These are phyloP conservation scores for Solanum chiquidenum DNA, from an alignment of 257 asterid species.

Conservation along the genomic window DNA sequence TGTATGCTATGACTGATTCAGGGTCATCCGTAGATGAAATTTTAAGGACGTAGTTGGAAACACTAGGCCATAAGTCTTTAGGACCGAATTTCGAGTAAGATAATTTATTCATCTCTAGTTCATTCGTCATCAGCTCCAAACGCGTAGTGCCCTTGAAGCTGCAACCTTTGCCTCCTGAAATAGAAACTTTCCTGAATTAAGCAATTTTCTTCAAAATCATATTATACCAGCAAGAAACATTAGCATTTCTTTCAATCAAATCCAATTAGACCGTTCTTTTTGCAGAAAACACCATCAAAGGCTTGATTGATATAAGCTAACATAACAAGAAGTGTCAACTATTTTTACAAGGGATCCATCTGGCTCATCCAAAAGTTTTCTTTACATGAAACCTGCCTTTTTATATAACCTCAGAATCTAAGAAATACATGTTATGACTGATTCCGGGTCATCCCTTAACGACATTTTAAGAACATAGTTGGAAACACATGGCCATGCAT, in stretches of 20 bases:
- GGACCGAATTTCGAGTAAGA: slow-evolving; percentile 59
- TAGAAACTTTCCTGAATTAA: not conserved
- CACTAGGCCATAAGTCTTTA: slow-evolving; percentile 59
- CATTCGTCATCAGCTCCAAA: slow-evolving; percentile 37
- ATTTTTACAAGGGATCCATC: not conserved
- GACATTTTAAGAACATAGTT: slow-evolving; percentile 49
- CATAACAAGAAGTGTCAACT: not conserved
- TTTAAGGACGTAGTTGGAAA: slow-evolving; percentile 66
- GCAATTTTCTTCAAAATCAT: not conserved
- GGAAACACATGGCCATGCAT: slow-evolving; percentile 69
- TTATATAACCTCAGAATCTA: not conserved
- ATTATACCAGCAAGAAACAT: not conserved
- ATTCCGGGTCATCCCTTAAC: not conserved
- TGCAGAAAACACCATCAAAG: not conserved
- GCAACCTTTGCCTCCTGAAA: slow-evolving; percentile 35
- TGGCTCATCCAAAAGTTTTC: not conserved
- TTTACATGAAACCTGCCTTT: not conserved
- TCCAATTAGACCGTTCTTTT: not conserved
- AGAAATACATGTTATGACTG: not conserved
- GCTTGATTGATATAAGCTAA: not conserved
- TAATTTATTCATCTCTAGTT: slow-evolving; percentile 10
- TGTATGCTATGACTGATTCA: slow-evolving; percentile 27
- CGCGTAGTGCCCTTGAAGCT: slow-evolving; percentile 76
- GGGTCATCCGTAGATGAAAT: slow-evolving; percentile 32
- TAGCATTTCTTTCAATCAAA: not conserved